Evolutionary conservation across 2,329 filamentous ascomycete genomes (phyloP).

Genomic region (Hymenoscyphus linearis): DNA sequence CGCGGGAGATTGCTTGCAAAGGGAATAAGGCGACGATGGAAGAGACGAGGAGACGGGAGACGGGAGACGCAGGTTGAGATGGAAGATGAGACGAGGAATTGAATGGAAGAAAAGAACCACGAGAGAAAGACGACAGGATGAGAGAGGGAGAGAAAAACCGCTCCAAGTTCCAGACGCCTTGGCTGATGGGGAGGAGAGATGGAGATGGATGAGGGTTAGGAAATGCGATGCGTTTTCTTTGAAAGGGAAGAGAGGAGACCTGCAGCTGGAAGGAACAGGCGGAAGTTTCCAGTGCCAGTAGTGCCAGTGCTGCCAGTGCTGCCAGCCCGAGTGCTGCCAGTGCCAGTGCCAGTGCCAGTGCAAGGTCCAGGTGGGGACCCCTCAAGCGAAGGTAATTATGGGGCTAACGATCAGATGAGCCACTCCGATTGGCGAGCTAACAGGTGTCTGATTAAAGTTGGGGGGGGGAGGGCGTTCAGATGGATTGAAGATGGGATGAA

Average conservation of each 20-base stretch:
- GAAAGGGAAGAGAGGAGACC: not conserved
- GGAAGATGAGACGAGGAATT: constrained; percentile 12
- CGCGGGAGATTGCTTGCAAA: not conserved
- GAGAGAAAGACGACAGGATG: constrained; percentile 30
- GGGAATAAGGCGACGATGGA: not conserved
- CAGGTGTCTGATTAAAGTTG: not conserved
- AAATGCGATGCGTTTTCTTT: constrained; percentile 8
- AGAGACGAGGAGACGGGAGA: too few species aligned
- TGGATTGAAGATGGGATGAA: not conserved
- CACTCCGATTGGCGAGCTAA: not conserved
- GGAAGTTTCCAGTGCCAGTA: not conserved
- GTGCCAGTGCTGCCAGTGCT: not conserved
- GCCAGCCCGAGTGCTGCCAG: not conserved
- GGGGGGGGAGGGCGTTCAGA: not conserved
- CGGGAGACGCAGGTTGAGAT: not conserved
- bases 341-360: not conserved
- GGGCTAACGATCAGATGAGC: not conserved
- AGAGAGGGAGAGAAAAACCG: constrained; percentile 31
- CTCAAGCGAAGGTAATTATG: not conserved
- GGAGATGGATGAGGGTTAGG: constrained; percentile 13
- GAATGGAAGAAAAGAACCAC: constrained; percentile 28
- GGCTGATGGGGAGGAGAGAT: constrained; percentile 23
- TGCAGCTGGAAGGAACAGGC: constrained; percentile 12
- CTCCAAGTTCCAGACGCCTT: constrained; percentile 30
- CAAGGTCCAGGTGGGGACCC: not conserved